phyloP scores from a whole-genome alignment of 2,329 filamentous ascomycete genomes.

The Talaromyces sp. region DNA sequence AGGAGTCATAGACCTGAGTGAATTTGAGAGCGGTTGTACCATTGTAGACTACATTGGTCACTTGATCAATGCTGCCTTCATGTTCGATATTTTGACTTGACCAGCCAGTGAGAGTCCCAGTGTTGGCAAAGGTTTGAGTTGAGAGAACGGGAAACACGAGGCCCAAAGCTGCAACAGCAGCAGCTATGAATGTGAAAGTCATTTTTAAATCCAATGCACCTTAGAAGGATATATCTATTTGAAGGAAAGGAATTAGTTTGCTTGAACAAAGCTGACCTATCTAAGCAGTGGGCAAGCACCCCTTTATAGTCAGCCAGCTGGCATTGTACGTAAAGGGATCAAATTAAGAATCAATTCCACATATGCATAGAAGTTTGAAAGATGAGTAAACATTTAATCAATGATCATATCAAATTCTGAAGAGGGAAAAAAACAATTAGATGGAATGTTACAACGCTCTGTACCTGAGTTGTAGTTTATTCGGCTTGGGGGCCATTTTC shows the following conservation, averaged over 20 bases:
- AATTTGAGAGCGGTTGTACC: conserved; percentile 44
- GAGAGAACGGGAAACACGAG: conserved; percentile 7
- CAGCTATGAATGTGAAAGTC: background rate
- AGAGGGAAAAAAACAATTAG: too few species aligned
- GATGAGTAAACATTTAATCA: background rate
- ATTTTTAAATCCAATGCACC: background rate
- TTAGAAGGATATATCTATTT: too few species aligned
- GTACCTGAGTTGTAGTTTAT: background rate
- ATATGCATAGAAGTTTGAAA: background rate
- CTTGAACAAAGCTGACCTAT: background rate
- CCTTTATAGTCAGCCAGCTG: background rate
- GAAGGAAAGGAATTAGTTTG: background rate
- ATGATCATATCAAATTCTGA: background rate
- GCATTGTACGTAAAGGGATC: background rate
- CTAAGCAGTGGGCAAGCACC: background rate
- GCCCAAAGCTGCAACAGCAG: conserved; percentile 8
- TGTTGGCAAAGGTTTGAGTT: conserved; percentile 23
- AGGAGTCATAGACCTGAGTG: conserved; percentile 37
- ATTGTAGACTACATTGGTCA: conserved; percentile 41
- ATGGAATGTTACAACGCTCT: background rate
- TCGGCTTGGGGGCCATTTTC: background rate
- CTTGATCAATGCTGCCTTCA: conserved; percentile 42
- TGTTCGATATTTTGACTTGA: conserved; percentile 40
- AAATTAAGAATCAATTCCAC: background rate
- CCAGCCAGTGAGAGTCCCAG: conserved; percentile 41